Evolutionary conservation across 768 basidiomycete species (phyloP), one percentile per base, ranked within the genome.

Genomic region (Boletus edulis): DNA sequence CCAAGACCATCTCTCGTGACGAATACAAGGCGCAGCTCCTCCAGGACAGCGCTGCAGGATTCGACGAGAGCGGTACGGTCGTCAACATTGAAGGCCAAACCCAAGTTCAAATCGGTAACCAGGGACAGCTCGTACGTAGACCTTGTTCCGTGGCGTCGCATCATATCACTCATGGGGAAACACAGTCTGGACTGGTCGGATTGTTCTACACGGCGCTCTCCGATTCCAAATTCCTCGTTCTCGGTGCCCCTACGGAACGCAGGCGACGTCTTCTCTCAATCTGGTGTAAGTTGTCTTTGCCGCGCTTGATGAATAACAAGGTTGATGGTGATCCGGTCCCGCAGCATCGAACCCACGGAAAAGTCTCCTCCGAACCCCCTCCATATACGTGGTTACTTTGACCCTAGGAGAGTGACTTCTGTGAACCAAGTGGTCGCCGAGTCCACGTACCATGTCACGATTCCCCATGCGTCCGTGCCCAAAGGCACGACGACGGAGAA

Each of bases 21-120:
- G 68, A 73, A 22, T 81, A 79, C 67, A 72, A 75, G 61, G 40
- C 65, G 46, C 67, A 70, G 46, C 58, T 81, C 32, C 71, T 65
- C 24, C 35, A 46, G 22, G 57, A 71, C 46, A 72, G 71, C 9
- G 63, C 60, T 1, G 67, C 71, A 27, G 55, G 39, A 12, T 20
- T 39, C 2, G 46, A 11, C 3, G 65, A 69, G 22, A 35, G 24
- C 14, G 10, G 22, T 11, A 58, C 71, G 1, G 39, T 10, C 8
- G 69, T 71, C 45, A 63, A 31, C 22, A 57, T 71, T 3, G 50
- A 71, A 20, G 69, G 65, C 1, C 52, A 59, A 34, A 71, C 68
- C 6, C 56, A 71, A 40, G 62, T 72, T 13, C 49, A 62, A 12
- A n/a, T n/a, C 4, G 71, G 67, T 2, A 40, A 60, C 35, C 52